A percentile compares a stretch with the other conserved stretches of the same genome.
Conservation (phyloP, 2,329 filamentous ascomycete genomes). For the Alternaria triticimaculans region DNA sequence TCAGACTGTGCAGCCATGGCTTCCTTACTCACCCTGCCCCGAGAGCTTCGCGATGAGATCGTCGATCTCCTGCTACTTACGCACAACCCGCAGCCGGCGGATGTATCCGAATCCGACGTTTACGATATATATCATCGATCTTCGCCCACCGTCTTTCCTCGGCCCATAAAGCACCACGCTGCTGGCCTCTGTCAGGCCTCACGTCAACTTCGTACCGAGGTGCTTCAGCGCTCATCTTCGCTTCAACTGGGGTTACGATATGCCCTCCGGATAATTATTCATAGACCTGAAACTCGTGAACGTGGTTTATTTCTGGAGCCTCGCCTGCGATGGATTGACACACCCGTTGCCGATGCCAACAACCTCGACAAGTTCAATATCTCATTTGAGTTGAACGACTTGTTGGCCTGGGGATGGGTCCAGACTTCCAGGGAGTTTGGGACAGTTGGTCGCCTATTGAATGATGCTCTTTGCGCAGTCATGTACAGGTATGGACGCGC, state of each 20-base stretch:
- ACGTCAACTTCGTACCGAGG: not conserved
- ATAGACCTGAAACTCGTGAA: not conserved
- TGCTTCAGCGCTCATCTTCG: not conserved
- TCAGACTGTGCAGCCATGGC: not conserved
- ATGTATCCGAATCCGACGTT: not conserved
- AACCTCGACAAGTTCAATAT: not conserved
- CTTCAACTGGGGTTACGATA: not conserved
- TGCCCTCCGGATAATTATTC: not conserved
- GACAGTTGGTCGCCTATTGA: not conserved
- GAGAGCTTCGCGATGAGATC: not conserved
- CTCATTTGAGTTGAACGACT: not conserved
- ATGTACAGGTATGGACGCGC: not conserved
- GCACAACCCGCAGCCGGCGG: not conserved
- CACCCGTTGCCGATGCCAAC: not conserved
- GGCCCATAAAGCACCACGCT: not conserved
- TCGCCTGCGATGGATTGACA: not conserved
- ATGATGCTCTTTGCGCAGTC: not conserved
- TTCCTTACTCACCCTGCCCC: not conserved
- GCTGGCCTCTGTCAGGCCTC: not conserved
- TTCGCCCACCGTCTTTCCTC: not conserved
- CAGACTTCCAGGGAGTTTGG: not conserved
- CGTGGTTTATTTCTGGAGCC: not conserved
- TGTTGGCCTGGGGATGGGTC: not conserved
- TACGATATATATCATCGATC: not conserved
- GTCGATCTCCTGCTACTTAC: not conserved